phyloP scores from a whole-genome alignment of 2,329 filamentous ascomycete genomes.

The Pseudogymnoascus sp. region DNA sequence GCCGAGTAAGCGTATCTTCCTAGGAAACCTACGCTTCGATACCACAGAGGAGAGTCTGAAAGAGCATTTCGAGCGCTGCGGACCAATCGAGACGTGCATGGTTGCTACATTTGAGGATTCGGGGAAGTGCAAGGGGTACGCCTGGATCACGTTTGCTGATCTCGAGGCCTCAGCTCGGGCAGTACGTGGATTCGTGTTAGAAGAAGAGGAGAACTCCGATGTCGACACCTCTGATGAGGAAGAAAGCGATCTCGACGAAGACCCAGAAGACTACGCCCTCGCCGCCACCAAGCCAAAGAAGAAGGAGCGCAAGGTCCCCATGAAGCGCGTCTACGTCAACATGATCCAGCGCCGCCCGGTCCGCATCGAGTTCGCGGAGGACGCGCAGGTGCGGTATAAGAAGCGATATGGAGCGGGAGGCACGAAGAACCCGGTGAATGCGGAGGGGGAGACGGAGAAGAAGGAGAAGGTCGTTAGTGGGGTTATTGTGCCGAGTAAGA shows the following conservation, averaged over 20 bases:
- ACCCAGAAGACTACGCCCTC: constrained; percentile 29
- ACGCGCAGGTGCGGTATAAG: constrained; percentile 80
- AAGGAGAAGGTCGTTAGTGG: constrained; percentile 23
- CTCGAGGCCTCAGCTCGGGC: constrained; percentile 66
- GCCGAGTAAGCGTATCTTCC: constrained; percentile 75
- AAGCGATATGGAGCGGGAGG: constrained; percentile 82
- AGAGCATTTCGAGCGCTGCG: constrained; percentile 78
- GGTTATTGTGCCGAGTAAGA: constrained; percentile 27
- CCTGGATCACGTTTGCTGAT: constrained; percentile 86
- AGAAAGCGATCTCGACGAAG: constrained; percentile 26
- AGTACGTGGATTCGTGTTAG: constrained; percentile 73
- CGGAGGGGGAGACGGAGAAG: constrained; percentile 18
- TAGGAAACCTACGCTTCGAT: constrained; percentile 82
- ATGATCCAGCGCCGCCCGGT: constrained; percentile 71
- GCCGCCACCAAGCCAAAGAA: constrained; percentile 43
- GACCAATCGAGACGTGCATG: constrained; percentile 73
- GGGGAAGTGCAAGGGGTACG: constrained; percentile 96
- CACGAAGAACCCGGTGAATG: constrained; percentile 32
- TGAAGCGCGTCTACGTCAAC: constrained; percentile 77
- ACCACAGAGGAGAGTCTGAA: constrained; percentile 73
- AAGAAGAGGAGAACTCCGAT: constrained; percentile 45
- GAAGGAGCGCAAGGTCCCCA: constrained; percentile 56
- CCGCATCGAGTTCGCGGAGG: constrained; percentile 89
- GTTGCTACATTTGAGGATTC: constrained; percentile 93
- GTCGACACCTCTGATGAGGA: constrained; percentile 26